Base-by-base conservation (phyloP, 768 basidiomycete genomes). In the Mycena amicta region DNA sequence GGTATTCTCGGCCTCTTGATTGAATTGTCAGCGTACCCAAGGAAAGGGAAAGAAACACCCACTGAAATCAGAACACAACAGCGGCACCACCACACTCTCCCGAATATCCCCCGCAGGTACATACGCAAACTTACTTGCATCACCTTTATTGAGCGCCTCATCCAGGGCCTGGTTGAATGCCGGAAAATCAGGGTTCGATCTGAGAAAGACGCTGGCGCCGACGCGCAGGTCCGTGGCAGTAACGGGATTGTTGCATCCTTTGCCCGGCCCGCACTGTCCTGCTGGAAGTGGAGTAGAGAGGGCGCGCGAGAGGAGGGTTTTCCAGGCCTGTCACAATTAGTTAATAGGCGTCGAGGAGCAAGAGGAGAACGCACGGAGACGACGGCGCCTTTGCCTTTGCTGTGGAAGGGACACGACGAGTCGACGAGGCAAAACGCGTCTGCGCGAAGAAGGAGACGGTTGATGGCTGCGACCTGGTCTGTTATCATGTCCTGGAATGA, bases 321-420 rank as follows among this genome's bases (percentile, higher is more conserved):
- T 23, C 28, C 50, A 30, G 4, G 50, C 41, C 41, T 45, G 37
- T 18, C 3, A 5, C 16, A 25, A 25, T n/a, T n/a, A 41, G 12
- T n/a, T 5, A 45, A 45, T 23, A 5, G 25, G 41, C 8, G 18
- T 23, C 5, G 6, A 25, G 18, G 20, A 3, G 33, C 31, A 1
- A 11, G 1, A 8, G 8, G 31, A 1, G 26, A n/a, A 5, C 46
- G 25, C 22, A 56, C 56, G 68, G 83, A 15, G 79, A 82, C 3
- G 79, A 75, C 66, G 63, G 59, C 60, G 28, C 65, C 65, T n/a
- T 63, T 63, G 1, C 65, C 65, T 26, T 66, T 62, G 1, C 40
- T 41, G 46, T 66, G 41, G 52, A 66, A 66, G 0, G 65, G 65
- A 31, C 65, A 66, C 1, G 62, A 26, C 8, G 65, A 22, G 43